Evolutionary conservation across 495 filamentous ascomycete genomes (phyloP), one percentile per base, ranked within the genome.

Genomic region (Lentithecium fluviatile): DNA sequence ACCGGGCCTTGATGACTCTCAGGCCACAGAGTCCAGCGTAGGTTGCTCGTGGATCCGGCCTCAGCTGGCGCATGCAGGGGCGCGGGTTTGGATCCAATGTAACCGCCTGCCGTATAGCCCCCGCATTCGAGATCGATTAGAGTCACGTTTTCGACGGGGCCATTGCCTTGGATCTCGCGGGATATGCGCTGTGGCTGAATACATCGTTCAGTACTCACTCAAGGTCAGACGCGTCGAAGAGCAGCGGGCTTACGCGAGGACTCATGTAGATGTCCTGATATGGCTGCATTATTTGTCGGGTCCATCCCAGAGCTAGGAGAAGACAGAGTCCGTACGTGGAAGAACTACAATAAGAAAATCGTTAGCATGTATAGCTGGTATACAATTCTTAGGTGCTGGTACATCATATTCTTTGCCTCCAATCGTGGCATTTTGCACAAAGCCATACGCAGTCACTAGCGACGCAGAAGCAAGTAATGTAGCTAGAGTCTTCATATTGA

Each of bases 221-320:
- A 25, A 32, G 29, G 10, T 4, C 4, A 32, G 29, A 32, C 10
- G n/a, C n/a, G n/a, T n/a, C n/a, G n/a, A n/a, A n/a, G n/a, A 32
- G 29, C 29, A 32, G 29, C 29, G 3, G 29, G 29, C 53, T 45
- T 46, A 56, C 53, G 10, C 20, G 37, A 26, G 53, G 70, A 45
- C 59, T 70, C 58, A 73, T 76, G 62, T 80, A 82, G 1, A 78
- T 78, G 66, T 82, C 79, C 26, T 66, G 60, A 65, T 80, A 80
- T 5, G 74, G 74, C 66, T 75, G 65, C 19, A 71, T 71, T 12
- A 34, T 15, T 11, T 42, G 19, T 23, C 20, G 2, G 21, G 2
- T 23, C 1, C 4, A 19, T 25, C 10, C 23, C 2, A 45, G 2
- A 8, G 8, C 2, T 4, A 2, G 20, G 5, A 32, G 37, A 23